Evolutionary conservation across 129 eudicot genomes (phyloP).

Genomic region (Artemisia annua): DNA sequence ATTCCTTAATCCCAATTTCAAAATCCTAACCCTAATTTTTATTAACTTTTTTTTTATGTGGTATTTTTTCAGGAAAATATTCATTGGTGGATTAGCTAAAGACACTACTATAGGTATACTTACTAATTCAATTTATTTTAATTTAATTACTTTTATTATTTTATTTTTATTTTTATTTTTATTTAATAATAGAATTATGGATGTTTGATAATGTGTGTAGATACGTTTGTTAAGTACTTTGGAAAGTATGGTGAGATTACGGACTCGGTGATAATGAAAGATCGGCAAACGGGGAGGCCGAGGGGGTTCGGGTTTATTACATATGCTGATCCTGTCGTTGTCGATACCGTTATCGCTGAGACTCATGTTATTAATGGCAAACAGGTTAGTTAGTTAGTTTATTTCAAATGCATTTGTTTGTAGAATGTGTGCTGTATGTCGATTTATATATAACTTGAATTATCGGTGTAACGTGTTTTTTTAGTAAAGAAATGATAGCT

Average conservation of each 20-base stretch:
- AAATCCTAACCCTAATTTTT: neutral
- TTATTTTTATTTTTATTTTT: neutral
- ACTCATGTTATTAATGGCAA: constrained; percentile 80
- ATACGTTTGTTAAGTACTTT: constrained; percentile 73
- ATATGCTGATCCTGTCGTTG: constrained; percentile 84
- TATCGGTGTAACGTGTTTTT: neutral
- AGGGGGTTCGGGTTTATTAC: constrained; percentile 95
- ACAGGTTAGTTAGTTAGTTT: constrained; percentile 48
- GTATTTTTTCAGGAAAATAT: constrained; percentile 64
- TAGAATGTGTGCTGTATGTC: too few relatives aligned
- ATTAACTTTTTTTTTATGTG: neutral
- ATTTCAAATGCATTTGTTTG: neutral
- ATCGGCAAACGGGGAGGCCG: constrained; percentile 75
- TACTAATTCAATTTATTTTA: neutral
- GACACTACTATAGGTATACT: constrained; percentile 71
- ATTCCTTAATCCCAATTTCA: neutral
- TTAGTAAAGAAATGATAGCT: too few relatives aligned
- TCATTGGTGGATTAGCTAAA: constrained; percentile 85
- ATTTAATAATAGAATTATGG: neutral
- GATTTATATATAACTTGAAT: too few relatives aligned
- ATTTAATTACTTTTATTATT: neutral
- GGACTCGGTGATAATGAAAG: constrained; percentile 94
- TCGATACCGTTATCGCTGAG: constrained; percentile 78
- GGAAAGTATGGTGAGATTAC: constrained; percentile 91
- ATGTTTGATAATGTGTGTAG: constrained; percentile 26